Evolutionary conservation across 805 yeast species (phyloP).

Genomic region (Osmozyma mogii): DNA sequence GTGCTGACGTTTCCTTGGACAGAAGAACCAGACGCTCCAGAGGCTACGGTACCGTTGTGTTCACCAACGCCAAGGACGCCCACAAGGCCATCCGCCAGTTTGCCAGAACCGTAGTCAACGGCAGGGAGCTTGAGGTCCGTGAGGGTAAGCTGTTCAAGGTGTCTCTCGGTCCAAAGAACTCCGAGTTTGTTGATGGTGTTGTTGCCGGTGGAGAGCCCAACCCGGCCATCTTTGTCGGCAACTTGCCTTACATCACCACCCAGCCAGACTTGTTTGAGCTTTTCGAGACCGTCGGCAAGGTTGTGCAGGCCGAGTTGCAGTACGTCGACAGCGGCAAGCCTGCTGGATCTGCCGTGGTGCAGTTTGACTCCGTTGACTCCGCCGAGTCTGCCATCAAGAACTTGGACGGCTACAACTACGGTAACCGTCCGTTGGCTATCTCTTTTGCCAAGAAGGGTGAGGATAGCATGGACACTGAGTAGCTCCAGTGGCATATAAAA

Average conservation of each 20-base stretch:
- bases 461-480: conserved; percentile 1
- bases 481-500: conserved; percentile 3
- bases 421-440: conserved; percentile 65
- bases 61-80: conserved; percentile 60
- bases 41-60: conserved; percentile 81
- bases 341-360: conserved; percentile 79
- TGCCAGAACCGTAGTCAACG: conserved; percentile 65
- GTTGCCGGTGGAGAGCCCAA: conserved; percentile 48
- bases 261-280: conserved; percentile 77
- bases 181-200: conserved; percentile 62
- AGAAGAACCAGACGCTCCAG: conserved; percentile 68
- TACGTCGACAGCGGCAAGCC: conserved; percentile 52
- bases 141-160: conserved; percentile 38
- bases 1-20: conserved; percentile 71
- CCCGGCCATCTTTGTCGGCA: conserved; percentile 52
- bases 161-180: conserved; percentile 23
- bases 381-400: conserved; percentile 72
- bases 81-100: conserved; percentile 59
- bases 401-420: conserved; percentile 75
- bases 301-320: conserved; percentile 70
- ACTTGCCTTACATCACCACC: conserved; percentile 86
- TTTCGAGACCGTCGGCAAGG: conserved; percentile 76
- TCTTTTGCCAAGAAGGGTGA: conserved; percentile 47
- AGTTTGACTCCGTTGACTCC: conserved; percentile 54
- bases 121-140: conserved; percentile 73